Evolutionary conservation across 2,329 filamentous ascomycete species (phyloP).

Genomic region (Hypoxylon sp.): DNA sequence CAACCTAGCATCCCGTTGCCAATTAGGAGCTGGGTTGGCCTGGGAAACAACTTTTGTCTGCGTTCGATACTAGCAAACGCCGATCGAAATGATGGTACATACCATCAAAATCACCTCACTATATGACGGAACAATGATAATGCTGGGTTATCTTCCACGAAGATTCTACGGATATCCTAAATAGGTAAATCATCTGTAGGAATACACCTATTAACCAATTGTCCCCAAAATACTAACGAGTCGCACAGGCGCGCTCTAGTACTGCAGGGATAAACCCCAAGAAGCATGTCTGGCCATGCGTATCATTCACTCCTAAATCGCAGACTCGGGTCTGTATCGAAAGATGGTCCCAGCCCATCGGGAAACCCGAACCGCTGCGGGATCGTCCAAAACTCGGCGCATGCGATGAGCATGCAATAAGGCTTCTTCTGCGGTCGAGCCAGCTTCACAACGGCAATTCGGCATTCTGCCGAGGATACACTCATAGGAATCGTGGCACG

Average conservation of each 20-base stretch:
- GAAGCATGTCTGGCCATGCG: neutral
- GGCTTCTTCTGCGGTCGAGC: neutral
- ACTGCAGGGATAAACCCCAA: neutral
- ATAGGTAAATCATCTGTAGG: slow-evolving; percentile 2
- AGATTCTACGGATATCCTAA: neutral
- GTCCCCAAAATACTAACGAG: neutral
- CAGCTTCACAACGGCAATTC: slow-evolving; percentile 9
- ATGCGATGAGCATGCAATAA: neutral
- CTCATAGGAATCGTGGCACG: slow-evolving; percentile 2
- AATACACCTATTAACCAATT: neutral
- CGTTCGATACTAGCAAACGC: slow-evolving; percentile 17
- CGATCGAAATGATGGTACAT: neutral
- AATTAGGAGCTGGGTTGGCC: neutral
- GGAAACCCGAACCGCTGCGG: slow-evolving; percentile 9
- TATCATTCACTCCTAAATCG: slow-evolving; percentile 5
- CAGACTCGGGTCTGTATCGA: slow-evolving; percentile 11
- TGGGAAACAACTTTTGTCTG: slow-evolving; percentile 9
- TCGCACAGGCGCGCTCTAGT: neutral
- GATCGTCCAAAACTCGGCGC: slow-evolving; percentile 6
- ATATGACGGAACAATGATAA: neutral
- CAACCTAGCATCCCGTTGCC: slow-evolving; percentile 6
- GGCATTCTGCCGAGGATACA: slow-evolving; percentile 18
- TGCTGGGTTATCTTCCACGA: neutral
- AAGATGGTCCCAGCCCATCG: slow-evolving; percentile 9
- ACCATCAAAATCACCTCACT: neutral